Conservation (phyloP, 225 moss, liverwort and hornwort genomes). For the Anthoceros angustus region DNA sequence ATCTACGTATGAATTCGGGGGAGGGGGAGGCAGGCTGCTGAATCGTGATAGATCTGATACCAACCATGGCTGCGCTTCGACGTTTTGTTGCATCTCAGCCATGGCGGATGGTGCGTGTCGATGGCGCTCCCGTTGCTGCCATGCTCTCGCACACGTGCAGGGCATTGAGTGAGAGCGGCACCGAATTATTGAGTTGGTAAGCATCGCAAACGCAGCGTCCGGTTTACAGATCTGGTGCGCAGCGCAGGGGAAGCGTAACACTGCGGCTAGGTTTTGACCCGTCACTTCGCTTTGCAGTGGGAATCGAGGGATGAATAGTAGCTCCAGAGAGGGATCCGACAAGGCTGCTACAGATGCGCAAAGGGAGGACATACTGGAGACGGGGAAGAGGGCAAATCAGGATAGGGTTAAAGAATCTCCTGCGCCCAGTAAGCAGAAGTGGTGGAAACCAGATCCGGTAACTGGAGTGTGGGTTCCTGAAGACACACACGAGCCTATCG, state of each 20-base stretch:
- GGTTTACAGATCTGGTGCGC: background rate
- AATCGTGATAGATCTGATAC: too few species aligned
- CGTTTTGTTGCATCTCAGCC: too few species aligned
- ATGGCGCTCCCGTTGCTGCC: too few species aligned
- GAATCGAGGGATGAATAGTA: background rate
- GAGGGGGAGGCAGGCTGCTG: too few species aligned
- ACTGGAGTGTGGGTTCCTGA: slow-evolving; percentile 31
- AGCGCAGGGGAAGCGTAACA: background rate
- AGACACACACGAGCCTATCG: slow-evolving; percentile 25
- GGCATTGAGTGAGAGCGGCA: too few species aligned
- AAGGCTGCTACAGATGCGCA: background rate
- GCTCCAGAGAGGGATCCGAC: slow-evolving; percentile 1
- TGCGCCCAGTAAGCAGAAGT: slow-evolving; percentile 11
- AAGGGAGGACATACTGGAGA: background rate
- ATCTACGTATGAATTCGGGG: too few species aligned
- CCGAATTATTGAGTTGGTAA: too few species aligned
- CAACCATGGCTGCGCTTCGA: too few species aligned
- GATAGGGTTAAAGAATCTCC: slow-evolving; percentile 17
- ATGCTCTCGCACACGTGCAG: too few species aligned
- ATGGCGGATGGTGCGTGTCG: too few species aligned
- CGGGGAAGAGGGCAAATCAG: background rate
- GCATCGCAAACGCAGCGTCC: too few species aligned
- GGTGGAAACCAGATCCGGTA: slow-evolving; percentile 41
- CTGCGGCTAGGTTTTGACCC: background rate
- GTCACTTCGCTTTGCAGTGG: background rate